Evolutionary conservation across 1,139 yeast genomes (phyloP).

Genomic region (Yamadazyma pseudoaaseri): DNA sequence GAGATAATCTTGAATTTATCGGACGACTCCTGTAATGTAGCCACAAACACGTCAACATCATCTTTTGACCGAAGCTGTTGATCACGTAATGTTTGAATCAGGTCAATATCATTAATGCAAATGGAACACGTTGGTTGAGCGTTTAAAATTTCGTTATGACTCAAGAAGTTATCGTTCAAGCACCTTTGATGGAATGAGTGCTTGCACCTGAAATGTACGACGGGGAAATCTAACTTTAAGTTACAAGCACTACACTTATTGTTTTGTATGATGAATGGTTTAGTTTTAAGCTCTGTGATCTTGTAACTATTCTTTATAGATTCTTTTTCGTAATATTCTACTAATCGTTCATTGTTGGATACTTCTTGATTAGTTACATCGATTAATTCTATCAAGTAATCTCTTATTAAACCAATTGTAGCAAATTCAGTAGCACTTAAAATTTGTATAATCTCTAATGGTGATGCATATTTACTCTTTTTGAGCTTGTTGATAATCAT

Average conservation of each 20-base stretch:
- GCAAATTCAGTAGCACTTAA: constrained; percentile 55
- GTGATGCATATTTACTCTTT: constrained; percentile 57
- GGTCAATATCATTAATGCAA: constrained; percentile 69
- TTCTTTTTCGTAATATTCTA: constrained; percentile 69
- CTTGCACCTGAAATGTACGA: constrained; percentile 79
- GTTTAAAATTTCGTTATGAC: constrained; percentile 16
- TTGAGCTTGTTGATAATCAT: constrained; percentile 54
- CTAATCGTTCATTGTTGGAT: constrained; percentile 62
- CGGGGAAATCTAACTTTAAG: constrained; percentile 70
- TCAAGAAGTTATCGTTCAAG: constrained; percentile 45
- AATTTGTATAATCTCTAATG: constrained; percentile 73
- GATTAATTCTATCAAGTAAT: constrained; percentile 63
- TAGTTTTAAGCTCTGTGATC: constrained; percentile 50
- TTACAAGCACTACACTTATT: constrained; percentile 73
- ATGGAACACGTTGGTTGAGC: constrained; percentile 55
- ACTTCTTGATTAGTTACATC: constrained; percentile 65
- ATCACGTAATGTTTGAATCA: constrained; percentile 55
- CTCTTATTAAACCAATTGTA: constrained; percentile 72
- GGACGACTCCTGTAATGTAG: constrained; percentile 54
- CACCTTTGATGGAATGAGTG: constrained; percentile 90
- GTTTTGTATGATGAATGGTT: constrained; percentile 66
- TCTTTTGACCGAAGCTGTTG: constrained; percentile 64
- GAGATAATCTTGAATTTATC: constrained; percentile 74
- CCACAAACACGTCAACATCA: constrained; percentile 60
- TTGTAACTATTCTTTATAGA: constrained; percentile 53